A percentile compares a stretch with the other conserved stretches of the same genome.
These are phyloP conservation scores for Cymodocea nodosa DNA, from an alignment of 116 monocot genomes.

Conservation along the genomic window DNA sequence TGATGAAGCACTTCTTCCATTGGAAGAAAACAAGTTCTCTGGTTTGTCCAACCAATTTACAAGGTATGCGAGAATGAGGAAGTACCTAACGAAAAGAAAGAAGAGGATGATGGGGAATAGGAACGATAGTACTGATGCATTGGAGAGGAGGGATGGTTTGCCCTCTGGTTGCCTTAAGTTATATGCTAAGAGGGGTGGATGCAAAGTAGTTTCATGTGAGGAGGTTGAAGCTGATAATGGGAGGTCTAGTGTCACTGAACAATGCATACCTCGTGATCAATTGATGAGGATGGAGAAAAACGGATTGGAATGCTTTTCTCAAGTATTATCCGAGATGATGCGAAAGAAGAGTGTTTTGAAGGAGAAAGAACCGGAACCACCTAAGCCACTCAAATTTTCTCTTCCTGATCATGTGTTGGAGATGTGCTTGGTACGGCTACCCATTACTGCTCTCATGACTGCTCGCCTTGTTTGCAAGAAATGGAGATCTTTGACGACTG, in stretches of 20 bases:
- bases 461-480: slow-evolving; percentile 64
- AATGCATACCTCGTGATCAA: slow-evolving; percentile 4
- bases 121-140: not conserved
- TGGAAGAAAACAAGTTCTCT: not conserved
- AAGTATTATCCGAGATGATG: slow-evolving; percentile 10
- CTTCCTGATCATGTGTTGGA: slow-evolving; percentile 80
- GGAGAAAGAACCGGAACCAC: slow-evolving; percentile 9
- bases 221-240: slow-evolving; percentile 18
- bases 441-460: slow-evolving; percentile 30
- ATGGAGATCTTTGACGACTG: slow-evolving; percentile 48
- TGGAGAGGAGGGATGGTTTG: not conserved
- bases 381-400: slow-evolving; percentile 1
- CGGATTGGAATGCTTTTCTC: not conserved
- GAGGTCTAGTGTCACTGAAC: slow-evolving; percentile 13
- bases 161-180: slow-evolving; percentile 22
- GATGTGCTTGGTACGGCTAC: slow-evolving; percentile 54
- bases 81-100: slow-evolving; percentile 16
- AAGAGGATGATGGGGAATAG: slow-evolving; percentile 8
- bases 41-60: not conserved
- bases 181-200: slow-evolving; percentile 38
- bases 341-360: slow-evolving; percentile 27
- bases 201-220: slow-evolving; percentile 50
- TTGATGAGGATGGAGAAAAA: slow-evolving; percentile 7
- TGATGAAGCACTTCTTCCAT: not conserved
- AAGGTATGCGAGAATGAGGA: not conserved